Conservation (phyloP, 1,139 yeast genomes). For the Sugiyamaella novakii region DNA sequence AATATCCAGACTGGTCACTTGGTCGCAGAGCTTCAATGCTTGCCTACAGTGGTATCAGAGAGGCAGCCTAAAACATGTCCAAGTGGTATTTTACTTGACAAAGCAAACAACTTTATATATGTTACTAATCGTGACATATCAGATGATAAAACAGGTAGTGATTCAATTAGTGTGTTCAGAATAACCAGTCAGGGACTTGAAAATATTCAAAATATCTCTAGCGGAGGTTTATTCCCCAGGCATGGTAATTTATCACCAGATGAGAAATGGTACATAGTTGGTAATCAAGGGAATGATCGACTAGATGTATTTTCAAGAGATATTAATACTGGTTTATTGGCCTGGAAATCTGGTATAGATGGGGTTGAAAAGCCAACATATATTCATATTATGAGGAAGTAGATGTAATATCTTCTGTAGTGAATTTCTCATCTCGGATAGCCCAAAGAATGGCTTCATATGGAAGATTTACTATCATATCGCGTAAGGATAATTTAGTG, state of each 20-base stretch:
- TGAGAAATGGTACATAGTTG: slow-evolving; percentile 21
- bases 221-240: slow-evolving; percentile 21
- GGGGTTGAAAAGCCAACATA: slow-evolving; percentile 19
- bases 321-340: slow-evolving; percentile 15
- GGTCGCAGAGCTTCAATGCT: slow-evolving; percentile 11
- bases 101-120: slow-evolving; percentile 15
- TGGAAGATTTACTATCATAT: too few relatives aligned
- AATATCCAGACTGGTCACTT: slow-evolving; percentile 17
- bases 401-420: too few relatives aligned
- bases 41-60: slow-evolving; percentile 13
- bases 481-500: too few relatives aligned
- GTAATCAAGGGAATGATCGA: slow-evolving; percentile 19
- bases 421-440: too few relatives aligned
- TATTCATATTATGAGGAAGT: slow-evolving; percentile 7
- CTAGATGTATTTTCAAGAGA: slow-evolving; percentile 18
- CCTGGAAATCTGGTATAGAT: slow-evolving; percentile 17
- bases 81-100: slow-evolving; percentile 20
- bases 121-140: slow-evolving; percentile 24
- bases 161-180: slow-evolving; percentile 21
- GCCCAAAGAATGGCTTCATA: too few relatives aligned
- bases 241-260: slow-evolving; percentile 22
- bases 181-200: slow-evolving; percentile 12
- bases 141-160: slow-evolving; percentile 20
- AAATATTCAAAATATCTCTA: slow-evolving; percentile 18
- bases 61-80: slow-evolving; percentile 17